Percentiles rank a stretch among this genome's conserved stretches.
phyloP scores from a whole-genome alignment of 2,329 filamentous ascomycete species.

The Colletotrichum simmondsii region DNA sequence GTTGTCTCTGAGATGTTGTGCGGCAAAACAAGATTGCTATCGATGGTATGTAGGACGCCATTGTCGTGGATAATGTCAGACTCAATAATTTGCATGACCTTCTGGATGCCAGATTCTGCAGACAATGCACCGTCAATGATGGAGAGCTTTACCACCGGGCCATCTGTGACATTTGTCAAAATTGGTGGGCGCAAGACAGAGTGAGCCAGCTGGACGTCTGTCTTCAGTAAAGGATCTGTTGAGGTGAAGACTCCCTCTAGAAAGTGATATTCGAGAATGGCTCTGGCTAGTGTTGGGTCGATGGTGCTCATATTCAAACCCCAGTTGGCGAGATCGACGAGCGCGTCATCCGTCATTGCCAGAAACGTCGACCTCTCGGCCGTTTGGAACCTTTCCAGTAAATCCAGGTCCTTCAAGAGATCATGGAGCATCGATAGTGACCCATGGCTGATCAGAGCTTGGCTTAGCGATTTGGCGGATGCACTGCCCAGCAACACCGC shows the following conservation, averaged over 20 bases:
- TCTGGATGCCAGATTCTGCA: background rate
- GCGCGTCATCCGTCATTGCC: conserved; percentile 6
- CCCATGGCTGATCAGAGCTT: background rate
- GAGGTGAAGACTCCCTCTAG: background rate
- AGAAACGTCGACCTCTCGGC: background rate
- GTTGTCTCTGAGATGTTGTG: conserved; percentile 13
- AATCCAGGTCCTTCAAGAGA: background rate
- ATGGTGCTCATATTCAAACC: background rate
- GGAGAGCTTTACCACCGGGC: background rate
- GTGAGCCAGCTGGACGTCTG: background rate
- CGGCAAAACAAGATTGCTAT: conserved; percentile 2
- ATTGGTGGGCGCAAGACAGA: background rate
- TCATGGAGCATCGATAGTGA: background rate
- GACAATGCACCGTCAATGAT: background rate
- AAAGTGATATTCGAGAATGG: conserved; percentile 1
- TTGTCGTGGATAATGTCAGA: background rate
- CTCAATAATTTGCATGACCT: background rate
- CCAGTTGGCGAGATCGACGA: background rate
- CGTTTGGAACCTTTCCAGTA: background rate
- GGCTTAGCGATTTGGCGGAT: background rate
- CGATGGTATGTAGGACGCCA: background rate
- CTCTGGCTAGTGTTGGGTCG: background rate
- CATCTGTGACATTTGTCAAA: conserved; percentile 1
- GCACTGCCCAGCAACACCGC: background rate
- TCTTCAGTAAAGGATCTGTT: background rate